Evolutionary conservation across 2,329 filamentous ascomycete species (phyloP), one percentile per base, ranked within the genome.

Genomic region (Aschersonia sp.): DNA sequence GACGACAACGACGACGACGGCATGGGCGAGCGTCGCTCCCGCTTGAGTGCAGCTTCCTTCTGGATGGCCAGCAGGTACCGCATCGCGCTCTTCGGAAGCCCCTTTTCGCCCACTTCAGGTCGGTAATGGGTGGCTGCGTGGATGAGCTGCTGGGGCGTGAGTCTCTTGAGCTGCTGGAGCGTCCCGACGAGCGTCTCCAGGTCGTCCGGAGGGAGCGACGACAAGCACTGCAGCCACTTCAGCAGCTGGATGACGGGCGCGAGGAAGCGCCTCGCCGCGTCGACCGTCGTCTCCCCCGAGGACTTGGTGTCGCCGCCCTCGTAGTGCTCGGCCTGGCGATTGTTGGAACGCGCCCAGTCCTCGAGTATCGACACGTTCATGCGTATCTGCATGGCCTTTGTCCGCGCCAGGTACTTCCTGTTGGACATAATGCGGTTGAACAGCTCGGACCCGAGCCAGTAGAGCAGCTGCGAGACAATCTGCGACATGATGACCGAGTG

Each of bases 351-450:
- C 1, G 92, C 90, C 92, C 92, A 98, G 60, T 98, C 92, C 63
- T 98, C 92, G 22, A 98, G 70, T 6, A 82, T 83, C 0, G 92
- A 97, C 6, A 98, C 81, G 61, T 98, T 98, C 89, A 98, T 97
- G 55, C 92, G 86, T 56, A 98, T 97, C 63, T 98, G 92, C 92
- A 98, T 98, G 4, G 92, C 92, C 65, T 98, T 98, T 14, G 92
- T 98, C 47, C 92, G 78, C 5, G 92, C 90, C 8, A 98, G 73
- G 59, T 96, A 98, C 62, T 90, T 89, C 54, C 87, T 80, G 59
- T 94, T 96, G 32, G 86, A 90, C 86, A 98, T 95, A 63, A 98
- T 86, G 50, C 90, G 84, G 64, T 98, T 98, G 70, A 98, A 98
- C 7, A 97, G 78, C 65, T 98, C 92, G 0, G 90, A 87, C 6